These are phyloP conservation scores for Smallanthus sonchifolius DNA, from an alignment of 129 eudicot genomes.

Conservation along the genomic window DNA sequence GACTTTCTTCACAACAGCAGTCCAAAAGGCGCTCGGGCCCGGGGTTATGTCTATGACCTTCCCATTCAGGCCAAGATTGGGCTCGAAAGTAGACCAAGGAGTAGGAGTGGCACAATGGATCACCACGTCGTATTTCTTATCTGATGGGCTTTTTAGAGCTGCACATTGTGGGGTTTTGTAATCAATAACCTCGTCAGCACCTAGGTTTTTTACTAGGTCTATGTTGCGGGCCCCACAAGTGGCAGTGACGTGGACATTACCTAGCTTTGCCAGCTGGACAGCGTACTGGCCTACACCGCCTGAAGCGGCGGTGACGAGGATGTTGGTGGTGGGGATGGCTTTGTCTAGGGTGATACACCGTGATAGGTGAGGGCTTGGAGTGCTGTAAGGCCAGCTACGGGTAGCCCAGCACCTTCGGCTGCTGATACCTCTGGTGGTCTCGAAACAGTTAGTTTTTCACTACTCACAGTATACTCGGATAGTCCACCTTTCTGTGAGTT, in stretches of 20 bases:
- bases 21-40: slow-evolving; percentile 43
- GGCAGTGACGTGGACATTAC: slow-evolving; percentile 75
- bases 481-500: slow-evolving; percentile 47
- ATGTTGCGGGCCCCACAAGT: slow-evolving; percentile 90
- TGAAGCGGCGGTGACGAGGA: slow-evolving; percentile 82
- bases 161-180: slow-evolving; percentile 83
- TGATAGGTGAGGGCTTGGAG: slow-evolving; percentile 61
- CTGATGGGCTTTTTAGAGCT: slow-evolving; percentile 71
- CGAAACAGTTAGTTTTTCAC: slow-evolving; percentile 49
- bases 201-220: slow-evolving; percentile 56
- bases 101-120: slow-evolving; percentile 56
- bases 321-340: slow-evolving; percentile 47
- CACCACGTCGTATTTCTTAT: slow-evolving; percentile 62
- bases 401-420: slow-evolving; percentile 66
- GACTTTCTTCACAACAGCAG: slow-evolving; percentile 55
- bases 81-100: slow-evolving; percentile 76
- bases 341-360: slow-evolving; percentile 71
- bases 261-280: slow-evolving; percentile 79
- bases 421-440: slow-evolving; percentile 86
- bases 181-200: slow-evolving; percentile 91
- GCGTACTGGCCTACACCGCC: slow-evolving; percentile 90
- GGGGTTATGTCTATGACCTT: slow-evolving; percentile 78
- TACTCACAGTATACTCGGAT: slow-evolving; percentile 67
- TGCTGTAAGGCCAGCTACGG: slow-evolving; percentile 73
- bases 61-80: slow-evolving; percentile 49